Conservation (phyloP, 1,139 yeast species). For the Saccharomyces hybrid region DNA sequence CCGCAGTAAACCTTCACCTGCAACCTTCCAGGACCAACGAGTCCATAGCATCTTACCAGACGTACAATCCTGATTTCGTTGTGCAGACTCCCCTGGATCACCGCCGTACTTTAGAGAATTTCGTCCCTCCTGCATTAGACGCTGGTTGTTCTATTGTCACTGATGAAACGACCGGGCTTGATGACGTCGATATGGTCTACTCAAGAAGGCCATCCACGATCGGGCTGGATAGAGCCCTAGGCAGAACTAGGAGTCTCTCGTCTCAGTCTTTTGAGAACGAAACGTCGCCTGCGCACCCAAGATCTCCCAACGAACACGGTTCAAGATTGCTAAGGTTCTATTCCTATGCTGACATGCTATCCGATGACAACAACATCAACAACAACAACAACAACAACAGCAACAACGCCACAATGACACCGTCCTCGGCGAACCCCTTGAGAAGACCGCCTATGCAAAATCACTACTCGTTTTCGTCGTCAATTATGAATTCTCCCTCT, state of each 20-base stretch:
- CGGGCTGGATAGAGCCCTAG: constrained; percentile 57
- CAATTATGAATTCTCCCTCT: neutral
- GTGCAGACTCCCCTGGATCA: constrained; percentile 24
- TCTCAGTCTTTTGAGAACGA: neutral
- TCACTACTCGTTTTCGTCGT: neutral
- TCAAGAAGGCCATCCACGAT: constrained; percentile 56
- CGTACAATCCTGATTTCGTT: neutral
- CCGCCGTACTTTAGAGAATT: constrained; percentile 53
- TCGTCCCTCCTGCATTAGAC: constrained; percentile 77
- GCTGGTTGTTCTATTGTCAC: constrained; percentile 63
- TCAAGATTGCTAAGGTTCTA: constrained; percentile 45
- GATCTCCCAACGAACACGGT: constrained; percentile 2
- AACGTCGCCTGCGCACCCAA: neutral
- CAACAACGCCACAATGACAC: neutral
- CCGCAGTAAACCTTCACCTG: neutral
- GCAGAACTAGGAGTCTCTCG: constrained; percentile 31
- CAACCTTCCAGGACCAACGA: neutral
- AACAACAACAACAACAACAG: too few species aligned
- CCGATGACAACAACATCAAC: constrained; percentile 38
- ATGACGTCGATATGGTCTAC: constrained; percentile 63
- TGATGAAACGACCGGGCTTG: constrained; percentile 52
- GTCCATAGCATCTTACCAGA: neutral
- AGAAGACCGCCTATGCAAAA: neutral
- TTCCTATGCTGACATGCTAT: constrained; percentile 75
- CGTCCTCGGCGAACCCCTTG: constrained; percentile 1